phyloP scores from a whole-genome alignment of 345 rosid genomes.

The Populus ilicifolia region DNA sequence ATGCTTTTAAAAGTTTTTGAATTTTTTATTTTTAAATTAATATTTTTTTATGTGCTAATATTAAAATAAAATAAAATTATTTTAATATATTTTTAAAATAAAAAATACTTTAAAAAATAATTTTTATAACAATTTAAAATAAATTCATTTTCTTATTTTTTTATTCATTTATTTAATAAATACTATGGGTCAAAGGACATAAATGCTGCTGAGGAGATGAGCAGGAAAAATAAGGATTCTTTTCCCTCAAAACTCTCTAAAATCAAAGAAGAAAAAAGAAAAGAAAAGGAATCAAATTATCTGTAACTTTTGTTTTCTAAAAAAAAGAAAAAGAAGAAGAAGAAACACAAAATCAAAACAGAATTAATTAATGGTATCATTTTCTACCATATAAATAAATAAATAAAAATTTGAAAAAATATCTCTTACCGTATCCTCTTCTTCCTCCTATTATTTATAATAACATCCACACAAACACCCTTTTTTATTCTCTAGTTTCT shows the following conservation, averaged over 20 bases:
- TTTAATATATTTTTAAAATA: too few relatives aligned
- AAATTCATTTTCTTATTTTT: too few relatives aligned
- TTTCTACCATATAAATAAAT: not conserved
- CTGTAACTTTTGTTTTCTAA: too few relatives aligned
- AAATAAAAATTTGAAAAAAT: conserved; percentile 2
- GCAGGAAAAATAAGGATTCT: not conserved
- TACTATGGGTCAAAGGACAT: too few relatives aligned
- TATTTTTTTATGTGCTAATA: too few relatives aligned
- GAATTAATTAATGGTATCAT: not conserved
- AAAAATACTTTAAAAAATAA: too few relatives aligned
- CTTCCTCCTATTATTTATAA: not conserved
- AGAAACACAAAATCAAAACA: not conserved
- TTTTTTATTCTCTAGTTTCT: not conserved
- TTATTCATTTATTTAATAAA: too few relatives aligned
- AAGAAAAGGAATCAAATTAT: too few relatives aligned
- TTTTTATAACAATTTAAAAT: too few relatives aligned
- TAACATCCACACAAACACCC: not conserved
- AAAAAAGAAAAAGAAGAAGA: not conserved
- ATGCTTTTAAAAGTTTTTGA: too few relatives aligned
- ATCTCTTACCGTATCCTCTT: not conserved
- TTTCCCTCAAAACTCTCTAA: not conserved
- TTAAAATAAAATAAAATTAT: too few relatives aligned
- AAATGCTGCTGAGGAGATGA: not conserved
- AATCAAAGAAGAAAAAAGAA: not conserved
- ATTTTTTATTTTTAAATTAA: too few relatives aligned